Conservation (phyloP, 2,329 filamentous ascomycete species). For the Coniochaeta sp. region DNA sequence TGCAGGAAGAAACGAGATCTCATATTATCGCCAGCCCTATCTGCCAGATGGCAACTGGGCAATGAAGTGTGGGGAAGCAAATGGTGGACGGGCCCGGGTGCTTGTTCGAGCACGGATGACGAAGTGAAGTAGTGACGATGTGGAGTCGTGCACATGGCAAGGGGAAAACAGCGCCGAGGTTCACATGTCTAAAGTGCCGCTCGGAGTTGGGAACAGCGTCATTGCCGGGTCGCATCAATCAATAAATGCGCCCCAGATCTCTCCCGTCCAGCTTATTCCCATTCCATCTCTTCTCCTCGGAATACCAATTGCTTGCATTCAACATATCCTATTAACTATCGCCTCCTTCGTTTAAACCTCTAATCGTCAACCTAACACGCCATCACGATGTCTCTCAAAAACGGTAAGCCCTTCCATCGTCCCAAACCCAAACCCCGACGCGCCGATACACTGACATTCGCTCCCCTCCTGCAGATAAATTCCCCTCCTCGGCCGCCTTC, state of each 20-base stretch:
- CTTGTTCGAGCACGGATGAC: too few relatives aligned
- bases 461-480: conserved; percentile 58
- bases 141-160: too few relatives aligned
- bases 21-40: too few relatives aligned
- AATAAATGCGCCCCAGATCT: neutral
- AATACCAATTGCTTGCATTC: too few relatives aligned
- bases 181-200: conserved; percentile 5
- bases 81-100: too few relatives aligned
- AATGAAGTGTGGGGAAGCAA: too few relatives aligned
- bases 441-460: neutral
- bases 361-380: neutral
- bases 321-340: too few relatives aligned
- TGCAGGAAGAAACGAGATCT: too few relatives aligned
- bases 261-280: neutral
- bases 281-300: neutral
- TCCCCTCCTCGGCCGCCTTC: conserved; percentile 87
- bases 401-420: conserved; percentile 43
- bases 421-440: neutral
- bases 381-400: conserved; percentile 63
- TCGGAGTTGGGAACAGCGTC: conserved; percentile 3
- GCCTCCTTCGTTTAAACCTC: too few relatives aligned
- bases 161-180: too few relatives aligned
- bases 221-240: conserved; percentile 1
- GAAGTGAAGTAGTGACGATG: too few relatives aligned
- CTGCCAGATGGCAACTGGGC: too few relatives aligned